A percentile compares a stretch with the other conserved stretches of the same genome.
These are phyloP conservation scores for Phytopythium sindhum DNA, from an alignment of 352 stramenopile species.

Conservation along the genomic window DNA sequence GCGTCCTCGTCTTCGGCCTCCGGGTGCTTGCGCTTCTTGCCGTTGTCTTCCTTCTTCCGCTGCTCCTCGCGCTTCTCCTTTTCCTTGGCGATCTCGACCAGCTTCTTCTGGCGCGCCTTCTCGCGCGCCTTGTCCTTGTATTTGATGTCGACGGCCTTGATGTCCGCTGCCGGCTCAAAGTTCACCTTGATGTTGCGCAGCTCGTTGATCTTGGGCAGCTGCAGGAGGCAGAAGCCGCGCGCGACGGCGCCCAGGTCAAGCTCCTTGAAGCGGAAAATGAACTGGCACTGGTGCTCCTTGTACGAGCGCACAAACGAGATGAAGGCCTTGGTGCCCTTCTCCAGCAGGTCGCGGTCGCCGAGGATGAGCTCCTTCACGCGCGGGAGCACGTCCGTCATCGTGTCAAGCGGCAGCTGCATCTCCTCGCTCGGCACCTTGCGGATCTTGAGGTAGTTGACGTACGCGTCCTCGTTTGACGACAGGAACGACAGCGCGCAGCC, in stretches of 20 bases:
- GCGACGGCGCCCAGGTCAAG: constrained; percentile 94
- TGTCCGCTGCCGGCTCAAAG: constrained; percentile 77
- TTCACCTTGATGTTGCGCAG: constrained; percentile 74
- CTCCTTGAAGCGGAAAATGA: constrained; percentile 98
- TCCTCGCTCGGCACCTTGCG: constrained; percentile 91
- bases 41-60: constrained; percentile 47
- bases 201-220: constrained; percentile 87
- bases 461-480: constrained; percentile 95
- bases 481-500: constrained; percentile 96
- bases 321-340: constrained; percentile 98
- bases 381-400: constrained; percentile 83
- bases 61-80: constrained; percentile 63
- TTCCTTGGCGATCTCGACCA: constrained; percentile 71
- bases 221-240: constrained; percentile 75
- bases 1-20: constrained; percentile 48
- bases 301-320: constrained; percentile 99
- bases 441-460: constrained; percentile 95
- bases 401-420: constrained; percentile 59
- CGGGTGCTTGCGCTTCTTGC: constrained; percentile 62
- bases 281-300: constrained; percentile 98
- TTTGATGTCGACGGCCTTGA: constrained; percentile 91
- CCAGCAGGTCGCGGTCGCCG: constrained; percentile 95
- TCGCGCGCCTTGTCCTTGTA: constrained; percentile 97
- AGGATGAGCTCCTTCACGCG: constrained; percentile 88
- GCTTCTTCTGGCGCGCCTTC: constrained; percentile 94